These are phyloP conservation scores for Stemphylium beticola DNA, from an alignment of 2,329 filamentous ascomycete genomes.

Conservation along the genomic window DNA sequence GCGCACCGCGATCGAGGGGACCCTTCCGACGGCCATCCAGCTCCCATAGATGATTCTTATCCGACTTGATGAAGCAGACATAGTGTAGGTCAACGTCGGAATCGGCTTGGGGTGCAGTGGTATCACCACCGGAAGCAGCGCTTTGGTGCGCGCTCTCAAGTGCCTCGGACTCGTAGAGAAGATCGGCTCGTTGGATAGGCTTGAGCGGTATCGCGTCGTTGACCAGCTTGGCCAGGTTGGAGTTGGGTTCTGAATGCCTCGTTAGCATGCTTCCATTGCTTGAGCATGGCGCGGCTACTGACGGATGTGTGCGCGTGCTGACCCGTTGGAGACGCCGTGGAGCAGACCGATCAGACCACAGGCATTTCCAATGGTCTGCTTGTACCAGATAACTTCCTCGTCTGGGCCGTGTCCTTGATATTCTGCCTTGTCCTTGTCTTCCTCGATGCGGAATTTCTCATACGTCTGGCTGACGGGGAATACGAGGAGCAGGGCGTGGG, in stretches of 20 bases:
- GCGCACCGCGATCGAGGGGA: constrained; percentile 66
- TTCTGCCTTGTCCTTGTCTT: constrained; percentile 69
- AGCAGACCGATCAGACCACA: constrained; percentile 91
- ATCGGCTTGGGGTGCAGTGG: constrained; percentile 75
- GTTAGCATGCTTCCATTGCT: constrained; percentile 20
- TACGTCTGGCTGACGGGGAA: constrained; percentile 84
- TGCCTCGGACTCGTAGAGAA: constrained; percentile 77
- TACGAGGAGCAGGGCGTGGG: constrained; percentile 86
- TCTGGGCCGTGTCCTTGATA: constrained; percentile 71
- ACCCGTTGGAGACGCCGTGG: constrained; percentile 83
- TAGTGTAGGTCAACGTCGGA: constrained; percentile 92
- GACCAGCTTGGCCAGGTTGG: constrained; percentile 70
- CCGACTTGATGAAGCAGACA: constrained; percentile 86
- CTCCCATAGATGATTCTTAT: constrained; percentile 76
- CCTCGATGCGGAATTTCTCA: constrained; percentile 74
- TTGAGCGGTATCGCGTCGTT: constrained; percentile 71
- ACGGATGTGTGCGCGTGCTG: constrained; percentile 58
- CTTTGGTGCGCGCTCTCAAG: constrained; percentile 80
- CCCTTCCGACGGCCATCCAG: constrained; percentile 77
- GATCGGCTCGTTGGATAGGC: constrained; percentile 69
- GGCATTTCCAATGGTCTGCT: constrained; percentile 92
- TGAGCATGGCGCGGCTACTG: constrained; percentile 8
- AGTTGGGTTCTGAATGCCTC: constrained; percentile 50
- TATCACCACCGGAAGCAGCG: constrained; percentile 80
- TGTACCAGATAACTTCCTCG: constrained; percentile 91